A percentile compares a stretch with the other conserved stretches of the same genome.
Conservation (phyloP, 2,329 filamentous ascomycete genomes). For the Alternaria infectoria region DNA sequence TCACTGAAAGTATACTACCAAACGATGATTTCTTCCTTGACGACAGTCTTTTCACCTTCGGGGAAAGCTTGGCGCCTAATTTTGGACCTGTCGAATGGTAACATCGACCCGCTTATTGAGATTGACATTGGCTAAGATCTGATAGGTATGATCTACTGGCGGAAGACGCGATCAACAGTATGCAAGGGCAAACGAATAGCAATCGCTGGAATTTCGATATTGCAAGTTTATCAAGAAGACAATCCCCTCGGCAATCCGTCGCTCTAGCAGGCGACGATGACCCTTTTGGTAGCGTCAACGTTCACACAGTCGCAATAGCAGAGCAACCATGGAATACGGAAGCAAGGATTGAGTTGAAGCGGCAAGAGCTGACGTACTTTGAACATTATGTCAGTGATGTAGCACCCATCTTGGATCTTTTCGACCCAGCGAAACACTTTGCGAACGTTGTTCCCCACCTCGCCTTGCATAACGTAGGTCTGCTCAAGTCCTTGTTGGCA, state of each 20-base stretch:
- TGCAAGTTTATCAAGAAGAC: conserved; percentile 52
- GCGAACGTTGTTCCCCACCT: conserved; percentile 40
- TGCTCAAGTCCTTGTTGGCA: conserved; percentile 64
- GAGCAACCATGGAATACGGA: conserved; percentile 34
- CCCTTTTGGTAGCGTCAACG: conserved; percentile 4
- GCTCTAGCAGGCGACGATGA: conserved; percentile 33
- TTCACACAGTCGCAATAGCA: conserved; percentile 5
- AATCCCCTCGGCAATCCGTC: conserved; percentile 31
- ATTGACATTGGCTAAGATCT: background rate
- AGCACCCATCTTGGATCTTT: conserved; percentile 52
- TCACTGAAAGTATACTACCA: conserved; percentile 26
- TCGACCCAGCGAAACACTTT: conserved; percentile 51
- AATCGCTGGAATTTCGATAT: conserved; percentile 49
- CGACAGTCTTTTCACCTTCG: conserved; percentile 32
- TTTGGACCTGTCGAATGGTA: conserved; percentile 54
- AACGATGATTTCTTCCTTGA: conserved; percentile 34
- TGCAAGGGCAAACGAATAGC: conserved; percentile 39
- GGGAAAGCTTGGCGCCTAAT: conserved; percentile 43
- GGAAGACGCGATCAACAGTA: conserved; percentile 49
- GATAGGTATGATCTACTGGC: conserved; percentile 53
- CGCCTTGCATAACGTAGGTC: conserved; percentile 60
- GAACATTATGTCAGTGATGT: conserved; percentile 48
- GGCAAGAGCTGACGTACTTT: conserved; percentile 48
- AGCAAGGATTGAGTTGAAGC: conserved; percentile 33
- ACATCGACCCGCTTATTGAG: background rate